phyloP scores from a whole-genome alignment of 2,329 filamentous ascomycete species.

The Ceratocystis alfenasii region DNA sequence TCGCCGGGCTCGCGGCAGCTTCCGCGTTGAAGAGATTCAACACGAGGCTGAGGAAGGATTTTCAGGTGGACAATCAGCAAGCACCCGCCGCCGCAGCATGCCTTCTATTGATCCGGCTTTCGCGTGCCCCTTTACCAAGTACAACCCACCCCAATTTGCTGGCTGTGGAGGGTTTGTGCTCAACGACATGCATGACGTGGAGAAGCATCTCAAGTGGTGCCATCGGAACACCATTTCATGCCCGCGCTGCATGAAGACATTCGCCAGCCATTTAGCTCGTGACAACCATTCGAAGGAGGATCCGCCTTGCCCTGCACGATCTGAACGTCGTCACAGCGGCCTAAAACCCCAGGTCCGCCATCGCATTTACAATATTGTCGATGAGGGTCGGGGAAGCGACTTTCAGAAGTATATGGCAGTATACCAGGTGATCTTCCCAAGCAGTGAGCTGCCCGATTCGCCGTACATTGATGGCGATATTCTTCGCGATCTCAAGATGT shows the following conservation, averaged over 20 bases:
- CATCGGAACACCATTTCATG: conserved; percentile 20
- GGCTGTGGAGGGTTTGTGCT: conserved; percentile 20
- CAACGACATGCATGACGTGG: conserved; percentile 12
- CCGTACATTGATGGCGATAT: conserved; percentile 7
- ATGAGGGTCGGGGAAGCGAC: background rate
- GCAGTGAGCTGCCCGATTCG: background rate
- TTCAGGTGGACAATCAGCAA: conserved; percentile 6
- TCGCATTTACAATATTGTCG: conserved; percentile 14
- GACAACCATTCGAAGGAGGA: conserved; percentile 18
- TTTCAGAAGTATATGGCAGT: background rate
- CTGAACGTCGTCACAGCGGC: conserved; percentile 14
- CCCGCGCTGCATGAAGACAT: conserved; percentile 20
- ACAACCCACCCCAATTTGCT: conserved; percentile 13
- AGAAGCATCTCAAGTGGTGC: conserved; percentile 18
- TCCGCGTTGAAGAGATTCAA: conserved; percentile 13
- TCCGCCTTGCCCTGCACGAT: conserved; percentile 11
- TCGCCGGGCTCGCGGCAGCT: conserved; percentile 16
- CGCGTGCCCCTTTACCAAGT: conserved; percentile 20
- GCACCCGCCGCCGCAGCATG: conserved; percentile 13
- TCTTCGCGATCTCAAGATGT: conserved; percentile 10
- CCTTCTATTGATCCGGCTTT: conserved; percentile 2
- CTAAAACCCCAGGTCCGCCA: background rate
- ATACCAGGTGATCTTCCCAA: conserved; percentile 15
- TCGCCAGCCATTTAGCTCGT: conserved; percentile 8
- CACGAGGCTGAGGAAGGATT: background rate